These are phyloP conservation scores for Fonsecaea erecta DNA, from an alignment of 2,329 filamentous ascomycete genomes.

Conservation along the genomic window DNA sequence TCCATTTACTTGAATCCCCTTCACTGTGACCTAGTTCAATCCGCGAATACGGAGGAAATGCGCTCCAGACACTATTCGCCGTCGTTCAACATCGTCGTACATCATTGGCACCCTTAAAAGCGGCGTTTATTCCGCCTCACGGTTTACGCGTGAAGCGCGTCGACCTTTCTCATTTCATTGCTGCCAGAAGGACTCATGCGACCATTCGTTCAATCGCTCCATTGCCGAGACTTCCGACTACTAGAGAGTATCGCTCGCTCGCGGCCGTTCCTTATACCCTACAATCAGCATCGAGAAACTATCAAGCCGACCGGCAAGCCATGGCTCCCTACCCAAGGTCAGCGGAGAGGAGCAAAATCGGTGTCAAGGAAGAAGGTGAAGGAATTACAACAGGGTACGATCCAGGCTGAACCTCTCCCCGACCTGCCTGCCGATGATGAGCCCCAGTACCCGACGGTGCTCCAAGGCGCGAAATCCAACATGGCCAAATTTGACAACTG, in stretches of 20 bases:
- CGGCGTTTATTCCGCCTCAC: not conserved
- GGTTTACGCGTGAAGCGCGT: constrained; percentile 16
- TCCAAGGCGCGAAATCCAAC: constrained; percentile 84
- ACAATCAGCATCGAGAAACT: not conserved
- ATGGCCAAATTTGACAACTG: constrained; percentile 91
- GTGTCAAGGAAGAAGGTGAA: constrained; percentile 44
- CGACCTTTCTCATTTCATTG: not conserved
- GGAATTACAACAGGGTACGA: constrained; percentile 61
- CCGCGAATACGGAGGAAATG: too few relatives aligned
- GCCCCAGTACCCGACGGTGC: constrained; percentile 78
- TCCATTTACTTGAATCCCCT: not conserved
- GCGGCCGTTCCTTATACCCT: not conserved
- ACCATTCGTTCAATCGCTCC: constrained; percentile 14
- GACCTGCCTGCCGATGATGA: constrained; percentile 52
- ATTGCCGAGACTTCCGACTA: constrained; percentile 24
- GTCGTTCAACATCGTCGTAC: not conserved
- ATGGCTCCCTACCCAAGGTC: constrained; percentile 12
- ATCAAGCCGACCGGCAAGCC: not conserved
- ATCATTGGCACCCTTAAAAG: not conserved
- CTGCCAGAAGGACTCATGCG: constrained; percentile 12
- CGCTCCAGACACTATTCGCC: too few relatives aligned
- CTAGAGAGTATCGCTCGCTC: constrained; percentile 19
- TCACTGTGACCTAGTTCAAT: not conserved
- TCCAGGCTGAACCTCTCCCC: constrained; percentile 51
- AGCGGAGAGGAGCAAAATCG: constrained; percentile 33